These are phyloP conservation scores for Huntiella bhutanensis DNA, from an alignment of 2,329 filamentous ascomycete genomes.

Conservation along the genomic window DNA sequence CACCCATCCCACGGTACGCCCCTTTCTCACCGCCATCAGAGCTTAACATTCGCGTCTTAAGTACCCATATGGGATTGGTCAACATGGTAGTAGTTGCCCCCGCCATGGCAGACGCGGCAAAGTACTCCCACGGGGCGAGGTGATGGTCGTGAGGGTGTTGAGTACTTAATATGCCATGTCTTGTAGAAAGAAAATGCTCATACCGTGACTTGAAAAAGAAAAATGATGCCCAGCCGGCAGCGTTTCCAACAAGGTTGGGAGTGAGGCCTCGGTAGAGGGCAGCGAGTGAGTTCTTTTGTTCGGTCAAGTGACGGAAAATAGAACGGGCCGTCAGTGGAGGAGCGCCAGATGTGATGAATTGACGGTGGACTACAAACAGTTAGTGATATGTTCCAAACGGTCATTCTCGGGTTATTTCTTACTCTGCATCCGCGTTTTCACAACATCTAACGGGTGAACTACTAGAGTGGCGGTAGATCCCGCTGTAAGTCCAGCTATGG, in stretches of 20 bases:
- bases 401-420: conserved; percentile 15
- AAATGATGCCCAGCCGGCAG: conserved; percentile 76
- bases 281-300: conserved; percentile 35
- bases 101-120: conserved; percentile 50
- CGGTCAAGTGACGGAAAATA: conserved; percentile 30
- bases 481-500: conserved; percentile 73
- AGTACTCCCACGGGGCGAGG: conserved; percentile 54
- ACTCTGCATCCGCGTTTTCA: conserved; percentile 94
- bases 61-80: conserved; percentile 94
- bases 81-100: conserved; percentile 61
- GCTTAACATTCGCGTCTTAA: conserved; percentile 93
- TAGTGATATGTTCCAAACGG: too few species aligned
- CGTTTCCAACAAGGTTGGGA: conserved; percentile 82
- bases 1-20: conserved; percentile 62
- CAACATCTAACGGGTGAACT: conserved; percentile 82
- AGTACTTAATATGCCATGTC: background rate
- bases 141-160: conserved; percentile 12
- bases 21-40: conserved; percentile 55
- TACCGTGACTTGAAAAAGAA: conserved; percentile 55
- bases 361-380: background rate
- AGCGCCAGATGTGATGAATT: conserved; percentile 1
- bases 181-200: conserved; percentile 20
- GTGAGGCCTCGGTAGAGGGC: conserved; percentile 79
- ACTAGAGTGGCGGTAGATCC: conserved; percentile 71
- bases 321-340: conserved; percentile 27